phyloP scores from a whole-genome alignment of 2,329 filamentous ascomycete species.

The Ramularia endophylla region DNA sequence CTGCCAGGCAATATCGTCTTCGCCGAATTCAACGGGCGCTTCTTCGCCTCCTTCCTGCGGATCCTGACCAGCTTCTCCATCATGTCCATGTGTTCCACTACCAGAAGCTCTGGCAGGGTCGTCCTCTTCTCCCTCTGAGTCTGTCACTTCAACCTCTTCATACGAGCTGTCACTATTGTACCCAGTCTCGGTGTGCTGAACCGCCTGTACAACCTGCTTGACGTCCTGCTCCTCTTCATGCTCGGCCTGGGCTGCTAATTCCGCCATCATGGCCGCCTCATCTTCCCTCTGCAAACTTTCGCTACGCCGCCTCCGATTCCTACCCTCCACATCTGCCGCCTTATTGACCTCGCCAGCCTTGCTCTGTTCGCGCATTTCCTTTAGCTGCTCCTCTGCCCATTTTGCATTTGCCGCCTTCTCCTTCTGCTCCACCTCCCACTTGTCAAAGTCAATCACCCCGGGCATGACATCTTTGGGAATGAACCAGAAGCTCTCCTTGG shows the following conservation, averaged over 20 bases:
- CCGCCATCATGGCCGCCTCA: conserved; percentile 31
- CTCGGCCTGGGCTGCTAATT: conserved; percentile 24
- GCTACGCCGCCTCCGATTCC: conserved; percentile 20
- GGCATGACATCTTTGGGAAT: conserved; percentile 83
- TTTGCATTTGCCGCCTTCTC: conserved; percentile 34
- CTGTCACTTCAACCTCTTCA: conserved; percentile 69
- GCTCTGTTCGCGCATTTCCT: conserved; percentile 21
- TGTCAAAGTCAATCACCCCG: conserved; percentile 62
- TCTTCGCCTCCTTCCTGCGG: conserved; percentile 29
- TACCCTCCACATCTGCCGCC: conserved; percentile 15
- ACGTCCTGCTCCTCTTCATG: conserved; percentile 53
- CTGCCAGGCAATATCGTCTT: conserved; percentile 92
- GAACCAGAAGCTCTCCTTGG: conserved; percentile 89
- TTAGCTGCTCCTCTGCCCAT: conserved; percentile 29
- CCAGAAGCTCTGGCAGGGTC: conserved; percentile 56
- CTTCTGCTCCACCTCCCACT: conserved; percentile 64
- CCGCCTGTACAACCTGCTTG: conserved; percentile 33
- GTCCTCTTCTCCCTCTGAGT: conserved; percentile 41
- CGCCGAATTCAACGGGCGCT: conserved; percentile 69
- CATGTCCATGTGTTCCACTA: conserved; percentile 42
- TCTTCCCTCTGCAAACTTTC: conserved; percentile 31
- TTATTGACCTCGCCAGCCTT: conserved; percentile 16
- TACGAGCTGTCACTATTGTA: conserved; percentile 58
- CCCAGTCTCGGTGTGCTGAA: conserved; percentile 18
- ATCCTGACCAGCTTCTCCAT: conserved; percentile 45